These are phyloP conservation scores for Kwoniella pini DNA, from an alignment of 768 basidiomycete genomes.

Conservation along the genomic window DNA sequence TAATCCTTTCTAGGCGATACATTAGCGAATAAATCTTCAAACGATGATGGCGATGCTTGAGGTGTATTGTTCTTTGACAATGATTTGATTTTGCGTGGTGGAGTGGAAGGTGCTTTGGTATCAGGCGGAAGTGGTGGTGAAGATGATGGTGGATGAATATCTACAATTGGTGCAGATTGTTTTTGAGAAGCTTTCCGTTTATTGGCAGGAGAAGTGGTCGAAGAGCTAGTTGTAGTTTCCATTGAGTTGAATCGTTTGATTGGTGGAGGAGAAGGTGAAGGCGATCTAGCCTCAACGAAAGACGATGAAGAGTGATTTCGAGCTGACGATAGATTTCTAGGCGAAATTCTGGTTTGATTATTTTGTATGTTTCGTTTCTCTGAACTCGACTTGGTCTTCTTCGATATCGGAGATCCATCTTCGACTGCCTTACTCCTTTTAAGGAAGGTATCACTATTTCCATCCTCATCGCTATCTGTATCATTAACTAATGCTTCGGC, in stretches of 20 bases:
- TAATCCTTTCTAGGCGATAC: conserved; percentile 23
- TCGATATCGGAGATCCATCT: conserved; percentile 10
- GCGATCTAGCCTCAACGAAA: conserved; percentile 4
- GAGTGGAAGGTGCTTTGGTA: conserved; percentile 18
- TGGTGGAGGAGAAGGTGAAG: conserved; percentile 19
- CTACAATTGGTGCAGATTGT: not conserved
- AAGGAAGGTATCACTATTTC: not conserved
- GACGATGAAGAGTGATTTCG: not conserved
- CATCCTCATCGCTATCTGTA: not conserved
- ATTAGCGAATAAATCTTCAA: conserved; percentile 28
- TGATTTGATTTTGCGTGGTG: conserved; percentile 2
- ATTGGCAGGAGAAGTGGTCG: not conserved
- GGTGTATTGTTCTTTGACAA: conserved; percentile 20
- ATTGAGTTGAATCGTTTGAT: conserved; percentile 7
- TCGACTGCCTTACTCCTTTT: not conserved
- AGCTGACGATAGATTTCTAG: not conserved
- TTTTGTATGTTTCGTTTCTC: too few relatives aligned
- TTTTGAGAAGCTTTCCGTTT: too few relatives aligned
- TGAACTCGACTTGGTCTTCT: not conserved
- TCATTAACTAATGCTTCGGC: conserved; percentile 16
- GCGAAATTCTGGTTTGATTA: not conserved
- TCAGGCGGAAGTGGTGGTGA: conserved; percentile 7
- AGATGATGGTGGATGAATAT: conserved; percentile 16
- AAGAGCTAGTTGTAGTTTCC: not conserved
- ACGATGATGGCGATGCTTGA: conserved; percentile 26